Conservation (phyloP, 2,329 filamentous ascomycete species). For the Epichloe aotearoae region DNA sequence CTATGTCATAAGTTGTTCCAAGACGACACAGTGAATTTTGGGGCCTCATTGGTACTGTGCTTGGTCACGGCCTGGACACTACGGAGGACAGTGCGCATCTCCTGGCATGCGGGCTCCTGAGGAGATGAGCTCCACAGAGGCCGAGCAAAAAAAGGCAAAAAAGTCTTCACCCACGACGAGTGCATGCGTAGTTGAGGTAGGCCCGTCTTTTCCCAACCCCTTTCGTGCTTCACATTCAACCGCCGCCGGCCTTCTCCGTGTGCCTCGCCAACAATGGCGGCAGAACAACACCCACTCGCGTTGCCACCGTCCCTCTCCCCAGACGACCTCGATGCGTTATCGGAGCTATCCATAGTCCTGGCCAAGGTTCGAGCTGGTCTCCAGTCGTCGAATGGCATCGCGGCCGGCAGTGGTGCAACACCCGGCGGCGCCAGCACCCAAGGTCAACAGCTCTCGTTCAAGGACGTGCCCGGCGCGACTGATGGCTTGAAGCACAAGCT, state of each 20-base stretch:
- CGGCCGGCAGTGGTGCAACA: constrained; percentile 25
- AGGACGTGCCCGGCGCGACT: constrained; percentile 68
- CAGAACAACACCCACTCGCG: constrained; percentile 30
- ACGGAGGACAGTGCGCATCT: neutral
- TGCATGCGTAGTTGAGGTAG: no score
- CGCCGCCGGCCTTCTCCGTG: neutral
- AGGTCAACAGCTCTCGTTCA: constrained; percentile 35
- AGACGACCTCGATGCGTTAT: constrained; percentile 73
- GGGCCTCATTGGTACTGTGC: constrained; percentile 2
- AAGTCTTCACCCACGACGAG: no score
- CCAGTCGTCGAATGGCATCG: constrained; percentile 26
- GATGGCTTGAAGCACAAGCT: constrained; percentile 73
- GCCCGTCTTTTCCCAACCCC: neutral
- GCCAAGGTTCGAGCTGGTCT: constrained; percentile 50
- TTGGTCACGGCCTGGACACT: accelerated
- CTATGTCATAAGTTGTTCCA: neutral
- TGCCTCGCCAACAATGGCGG: constrained; percentile 13
- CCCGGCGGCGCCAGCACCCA: constrained; percentile 19
- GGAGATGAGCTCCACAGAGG: no score
- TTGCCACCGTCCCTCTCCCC: constrained; percentile 58
- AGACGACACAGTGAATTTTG: neutral
- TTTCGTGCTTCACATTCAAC: neutral
- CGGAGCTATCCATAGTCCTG: constrained; percentile 67
- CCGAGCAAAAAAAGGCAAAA: no score
- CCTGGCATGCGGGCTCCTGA: no score